Evolutionary conservation across 2,329 filamentous ascomycete genomes (phyloP), one percentile per base, ranked within the genome.

Genomic region (Leptographium lundbergii): DNA sequence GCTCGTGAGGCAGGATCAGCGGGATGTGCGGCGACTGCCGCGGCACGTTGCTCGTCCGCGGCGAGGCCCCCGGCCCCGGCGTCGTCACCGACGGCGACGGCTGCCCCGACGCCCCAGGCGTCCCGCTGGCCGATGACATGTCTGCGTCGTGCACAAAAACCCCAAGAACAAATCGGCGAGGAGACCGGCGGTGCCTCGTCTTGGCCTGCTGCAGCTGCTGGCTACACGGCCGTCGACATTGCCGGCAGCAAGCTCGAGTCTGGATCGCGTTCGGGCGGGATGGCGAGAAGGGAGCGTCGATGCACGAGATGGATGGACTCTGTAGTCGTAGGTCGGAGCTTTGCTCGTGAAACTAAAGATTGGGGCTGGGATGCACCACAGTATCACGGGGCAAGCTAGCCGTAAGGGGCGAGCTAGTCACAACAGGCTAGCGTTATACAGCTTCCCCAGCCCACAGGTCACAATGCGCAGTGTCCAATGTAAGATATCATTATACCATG

Each of bases 1-100:
- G 84, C 68, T 87, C 84, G 64, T 86, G 83, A 3, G 86, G 86
- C 22, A 89, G 75, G 57, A 84, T 77, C 53, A 73, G 73, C 29
- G 80, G 80, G 54, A 84, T 83, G 64, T 74, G 74, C 63, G 52
- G 34, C 22, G 42, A 39, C 17, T 42, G 52, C 22, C 54, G 51
- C 19, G 32, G 42, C n/a, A 17, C 24, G 4, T 13, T 13, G 6
- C 14, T 13, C 36, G 13, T 13, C 36, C 36, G 32, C 9, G 36
- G 36, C 36, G 13, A 14, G 13, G 36, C 4, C 3, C 36, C 36
- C 4, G 36, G 14, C 13, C 36, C 36, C 14, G 13, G 13, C 36
- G 27, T 25, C 50, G 27, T 14, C 17, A 7, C 11, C 27, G 48
- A 3, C 19, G 24, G 25, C 7, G 27, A 10, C 17, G 25, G 25